These are phyloP conservation scores for Pythium phragmiticola DNA, from an alignment of 352 stramenopile genomes.

Conservation along the genomic window DNA sequence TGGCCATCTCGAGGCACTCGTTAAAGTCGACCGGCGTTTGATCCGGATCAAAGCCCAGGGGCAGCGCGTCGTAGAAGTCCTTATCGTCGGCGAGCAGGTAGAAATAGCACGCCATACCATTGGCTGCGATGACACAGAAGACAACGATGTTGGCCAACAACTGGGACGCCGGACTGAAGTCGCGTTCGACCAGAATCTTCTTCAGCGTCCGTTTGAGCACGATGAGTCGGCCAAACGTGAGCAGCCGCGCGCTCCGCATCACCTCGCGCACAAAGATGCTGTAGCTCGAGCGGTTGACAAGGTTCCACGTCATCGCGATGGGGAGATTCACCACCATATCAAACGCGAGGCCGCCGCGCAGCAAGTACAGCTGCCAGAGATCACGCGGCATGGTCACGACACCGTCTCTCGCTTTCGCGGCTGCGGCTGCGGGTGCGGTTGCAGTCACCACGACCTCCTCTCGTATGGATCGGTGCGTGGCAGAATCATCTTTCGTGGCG, in stretches of 20 bases:
- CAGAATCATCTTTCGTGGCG: constrained; percentile 4
- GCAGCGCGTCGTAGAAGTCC: constrained; percentile 46
- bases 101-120: constrained; percentile 54
- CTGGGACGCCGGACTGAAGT: constrained; percentile 34
- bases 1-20: constrained; percentile 49
- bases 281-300: constrained; percentile 45
- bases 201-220: constrained; percentile 41
- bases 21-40: constrained; percentile 28
- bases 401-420: constrained; percentile 10
- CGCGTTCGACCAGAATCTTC: constrained; percentile 45
- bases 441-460: constrained; percentile 7
- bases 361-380: constrained; percentile 34
- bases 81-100: constrained; percentile 51
- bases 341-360: constrained; percentile 33
- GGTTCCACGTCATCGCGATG: constrained; percentile 53
- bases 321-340: constrained; percentile 36
- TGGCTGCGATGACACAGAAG: constrained; percentile 36
- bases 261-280: constrained; percentile 26
- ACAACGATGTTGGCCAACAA: constrained; percentile 50
- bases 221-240: constrained; percentile 43
- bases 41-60: constrained; percentile 26
- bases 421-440: constrained; percentile 1
- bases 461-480: constrained; percentile 13
- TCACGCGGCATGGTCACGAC: constrained; percentile 11
- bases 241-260: constrained; percentile 38